phyloP scores from a whole-genome alignment of 1,284 basidiomycete genomes.

The Somion occarium region DNA sequence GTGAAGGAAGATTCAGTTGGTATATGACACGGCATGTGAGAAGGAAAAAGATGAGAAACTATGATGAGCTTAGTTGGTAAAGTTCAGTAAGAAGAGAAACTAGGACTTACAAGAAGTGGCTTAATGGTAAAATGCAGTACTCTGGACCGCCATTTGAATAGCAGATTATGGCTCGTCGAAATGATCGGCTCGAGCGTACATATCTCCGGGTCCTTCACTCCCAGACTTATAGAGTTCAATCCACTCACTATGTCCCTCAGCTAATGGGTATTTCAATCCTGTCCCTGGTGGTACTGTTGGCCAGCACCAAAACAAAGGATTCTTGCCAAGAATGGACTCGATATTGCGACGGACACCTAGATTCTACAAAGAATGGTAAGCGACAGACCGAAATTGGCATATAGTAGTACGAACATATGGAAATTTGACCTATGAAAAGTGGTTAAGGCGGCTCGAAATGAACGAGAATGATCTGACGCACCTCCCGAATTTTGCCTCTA shows the following conservation, averaged over 20 bases:
- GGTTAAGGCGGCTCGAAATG: slow-evolving; percentile 4
- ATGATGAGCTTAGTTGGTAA: not conserved
- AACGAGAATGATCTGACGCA: slow-evolving; percentile 28
- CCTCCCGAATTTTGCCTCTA: slow-evolving; percentile 82
- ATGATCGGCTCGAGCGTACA: slow-evolving; percentile 4
- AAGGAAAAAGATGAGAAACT: not conserved
- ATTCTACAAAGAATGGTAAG: slow-evolving; percentile 61
- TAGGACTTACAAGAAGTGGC: not conserved
- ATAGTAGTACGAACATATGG: slow-evolving; percentile 71
- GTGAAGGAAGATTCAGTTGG: too few species aligned
- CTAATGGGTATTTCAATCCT: slow-evolving; percentile 76
- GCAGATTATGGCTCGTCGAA: slow-evolving; percentile 11
- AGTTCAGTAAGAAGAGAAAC: not conserved
- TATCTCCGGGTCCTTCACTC: slow-evolving; percentile 3
- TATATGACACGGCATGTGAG: too few species aligned
- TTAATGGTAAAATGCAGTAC: too few species aligned
- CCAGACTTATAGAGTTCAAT: slow-evolving; percentile 34
- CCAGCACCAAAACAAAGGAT: slow-evolving; percentile 79
- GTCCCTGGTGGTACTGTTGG: slow-evolving; percentile 63
- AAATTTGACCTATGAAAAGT: slow-evolving; percentile 67
- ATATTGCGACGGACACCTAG: slow-evolving; percentile 74
- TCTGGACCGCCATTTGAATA: too few species aligned
- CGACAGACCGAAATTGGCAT: too few species aligned
- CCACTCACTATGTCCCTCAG: slow-evolving; percentile 77
- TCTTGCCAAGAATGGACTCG: slow-evolving; percentile 71